Evolutionary conservation across 176 grass and related monocot species (phyloP), one percentile per base, ranked within the genome.

Genomic region (Ampelocalamus luodianensis): DNA sequence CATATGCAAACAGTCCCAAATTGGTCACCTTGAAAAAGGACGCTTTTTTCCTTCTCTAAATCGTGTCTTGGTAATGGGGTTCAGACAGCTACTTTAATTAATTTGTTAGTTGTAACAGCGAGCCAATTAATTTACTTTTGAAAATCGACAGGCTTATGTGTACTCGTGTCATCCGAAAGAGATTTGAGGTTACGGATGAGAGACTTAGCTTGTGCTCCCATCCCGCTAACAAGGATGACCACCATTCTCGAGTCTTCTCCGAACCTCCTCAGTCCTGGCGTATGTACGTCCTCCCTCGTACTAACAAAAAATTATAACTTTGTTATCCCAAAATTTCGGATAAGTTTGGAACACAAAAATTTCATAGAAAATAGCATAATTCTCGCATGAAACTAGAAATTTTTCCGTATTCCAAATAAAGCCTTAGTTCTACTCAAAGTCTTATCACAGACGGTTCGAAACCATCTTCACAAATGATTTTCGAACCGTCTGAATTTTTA

Each of bases 71-170:
- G 3, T 74, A 51, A 74, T 53, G 26, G 48, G 48, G 72, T 22
- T 74, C 72, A 55, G 72, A 55, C 72, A 74, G 29, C 49, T 74
- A 15, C 48, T 39, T 68, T 15, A 61, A 48, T 48, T 48, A 48
- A 29, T 26, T 36, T 72, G 43, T 45, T 72, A 1, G 46, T 74
- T 34, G 24, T 51, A 74, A 74, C 10, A 74, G 27, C 6, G 16
- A 55, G 48, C 49, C 72, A 74, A 51, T 74, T 74, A 15, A 74
- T 54, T 53, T 29, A 4, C 23, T 15, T n/a, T 20, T 74, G 48
- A 34, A 74, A 18, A 53, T 54, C 27, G 2, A 7, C 27, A 20
- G 4, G 26, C 4, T 53, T 34, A 61, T 12, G n/a, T 61, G 58
- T 26, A 26, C 58, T n/a, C 54, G 15, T 55, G 53, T 55, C 10